These are phyloP conservation scores for Coemansia sp. DNA, from an alignment of 192 early-diverging fungal genomes.

Conservation along the genomic window DNA sequence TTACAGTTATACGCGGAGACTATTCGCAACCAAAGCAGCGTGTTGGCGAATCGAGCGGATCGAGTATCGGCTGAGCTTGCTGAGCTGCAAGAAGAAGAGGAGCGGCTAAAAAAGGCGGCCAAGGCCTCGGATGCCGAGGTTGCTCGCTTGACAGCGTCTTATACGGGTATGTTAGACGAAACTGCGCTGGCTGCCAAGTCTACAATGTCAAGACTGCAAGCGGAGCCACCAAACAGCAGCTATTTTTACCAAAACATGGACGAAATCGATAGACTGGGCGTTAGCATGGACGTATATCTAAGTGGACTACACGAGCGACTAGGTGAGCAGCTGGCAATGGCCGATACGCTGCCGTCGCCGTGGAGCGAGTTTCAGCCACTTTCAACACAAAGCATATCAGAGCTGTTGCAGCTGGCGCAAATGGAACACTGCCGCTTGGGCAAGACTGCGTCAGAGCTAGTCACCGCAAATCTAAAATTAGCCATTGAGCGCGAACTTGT, in stretches of 20 bases:
- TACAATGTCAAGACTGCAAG: slow-evolving; percentile 15
- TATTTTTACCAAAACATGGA: slow-evolving; percentile 35
- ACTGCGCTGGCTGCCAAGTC: slow-evolving; percentile 19
- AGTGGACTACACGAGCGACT: slow-evolving; percentile 11
- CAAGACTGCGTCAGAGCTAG: slow-evolving; percentile 1
- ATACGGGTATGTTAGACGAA: slow-evolving; percentile 34
- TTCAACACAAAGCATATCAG: slow-evolving; percentile 17
- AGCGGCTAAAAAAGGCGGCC: slow-evolving; percentile 15
- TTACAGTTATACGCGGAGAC: slow-evolving; percentile 17
- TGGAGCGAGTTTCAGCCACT: slow-evolving; percentile 48
- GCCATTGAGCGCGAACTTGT: slow-evolving; percentile 20
- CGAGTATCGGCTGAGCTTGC: slow-evolving; percentile 26
- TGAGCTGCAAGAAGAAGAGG: slow-evolving; percentile 33
- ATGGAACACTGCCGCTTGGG: slow-evolving; percentile 25
- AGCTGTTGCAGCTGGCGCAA: slow-evolving; percentile 14
- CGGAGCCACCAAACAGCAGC: slow-evolving; percentile 1
- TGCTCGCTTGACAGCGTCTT: slow-evolving; percentile 21
- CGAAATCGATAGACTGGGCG: slow-evolving; percentile 13
- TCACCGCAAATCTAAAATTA: background rate
- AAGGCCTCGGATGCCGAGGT: slow-evolving; percentile 30
- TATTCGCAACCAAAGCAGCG: slow-evolving; percentile 15
- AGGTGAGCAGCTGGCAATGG: slow-evolving; percentile 1
- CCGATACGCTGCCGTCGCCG: slow-evolving; percentile 32
- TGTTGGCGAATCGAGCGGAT: slow-evolving; percentile 26
- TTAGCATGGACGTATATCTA: slow-evolving; percentile 6